Base-by-base conservation (phyloP, 352 stramenopile genomes). In the Globisporangium cystogenes region DNA sequence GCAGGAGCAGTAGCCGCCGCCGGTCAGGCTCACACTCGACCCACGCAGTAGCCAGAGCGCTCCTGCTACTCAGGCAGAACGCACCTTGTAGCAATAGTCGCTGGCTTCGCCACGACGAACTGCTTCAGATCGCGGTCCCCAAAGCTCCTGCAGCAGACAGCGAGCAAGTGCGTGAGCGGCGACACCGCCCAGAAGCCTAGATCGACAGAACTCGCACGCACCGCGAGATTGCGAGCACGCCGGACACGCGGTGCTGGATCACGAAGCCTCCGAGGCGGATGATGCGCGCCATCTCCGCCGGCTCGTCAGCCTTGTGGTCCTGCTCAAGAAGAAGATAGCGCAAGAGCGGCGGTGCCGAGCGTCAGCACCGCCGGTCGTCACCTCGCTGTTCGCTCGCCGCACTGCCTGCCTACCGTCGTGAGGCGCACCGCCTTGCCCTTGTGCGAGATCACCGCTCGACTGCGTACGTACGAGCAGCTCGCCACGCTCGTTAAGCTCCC, bases 221-320 rank as follows among this genome's bases (percentile, higher is more conserved):
- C 82, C 82, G 66, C 16, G 82, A 74, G 11, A 93, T 78, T 18
- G 82, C 82, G 23, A 93, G 64, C 20, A 91, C 72, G 6, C 80
- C 82, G 18, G 74, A 78, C 46, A 90, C 78, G 29, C 82, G 77
- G 35, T 85, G 58, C 35, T 89, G 70, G 41, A 87, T 65, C 46
- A 93, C 72, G 47, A 93, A 91, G 14, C 82, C 82, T 27, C 82
- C 82, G 1, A 65, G 52, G 5, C 77, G 56, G 44, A 70, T 63
- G 33, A 93, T 81, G 15, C 82, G 74, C 16, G 76, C 64, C 20
- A 74, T 59, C 51, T 93, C 82, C 0, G 72, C 53, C 0, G 60
- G 65, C 37, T 87, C 68, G 20, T 72, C 74, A 18, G 82, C 78
- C 55, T 91, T 90, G 67, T 93, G 80, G 51, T 93, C 82, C 64